These are phyloP conservation scores for Trypanosoma cruzi DNA, from an alignment of 208 protist species.

Conservation along the genomic window DNA sequence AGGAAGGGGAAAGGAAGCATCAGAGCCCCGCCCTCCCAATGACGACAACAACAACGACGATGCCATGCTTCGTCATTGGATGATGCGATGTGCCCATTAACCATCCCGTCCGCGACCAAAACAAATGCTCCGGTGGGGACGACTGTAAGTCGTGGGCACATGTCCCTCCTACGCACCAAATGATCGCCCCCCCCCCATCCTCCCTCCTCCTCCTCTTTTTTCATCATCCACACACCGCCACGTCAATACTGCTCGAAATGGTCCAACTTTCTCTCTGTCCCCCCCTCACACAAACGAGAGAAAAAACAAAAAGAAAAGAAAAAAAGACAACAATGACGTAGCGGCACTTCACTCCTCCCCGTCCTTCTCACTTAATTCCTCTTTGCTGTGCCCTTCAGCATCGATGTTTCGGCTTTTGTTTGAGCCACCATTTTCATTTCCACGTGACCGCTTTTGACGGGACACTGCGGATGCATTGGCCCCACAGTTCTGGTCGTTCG, in stretches of 20 bases:
- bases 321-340: not conserved
- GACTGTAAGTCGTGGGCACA: too few species aligned
- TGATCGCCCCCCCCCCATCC: too few species aligned
- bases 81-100: too few species aligned
- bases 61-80: too few species aligned
- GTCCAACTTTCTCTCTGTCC: not conserved
- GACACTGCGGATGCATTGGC: not conserved
- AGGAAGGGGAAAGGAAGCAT: too few species aligned
- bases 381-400: not conserved
- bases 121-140: too few species aligned
- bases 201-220: not conserved
- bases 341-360: not conserved
- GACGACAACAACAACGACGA: too few species aligned
- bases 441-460: not conserved
- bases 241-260: not conserved
- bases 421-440: not conserved
- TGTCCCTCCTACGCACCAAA: not conserved
- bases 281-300: constrained; percentile 14
- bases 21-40: too few species aligned
- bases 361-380: not conserved
- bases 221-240: not conserved
- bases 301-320: constrained; percentile 23
- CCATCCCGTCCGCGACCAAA: too few species aligned
- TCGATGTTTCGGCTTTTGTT: not conserved
- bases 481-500: not conserved